These are phyloP conservation scores for Sugiyamaella smithiae DNA, from an alignment of 805 yeast genomes.

Conservation along the genomic window DNA sequence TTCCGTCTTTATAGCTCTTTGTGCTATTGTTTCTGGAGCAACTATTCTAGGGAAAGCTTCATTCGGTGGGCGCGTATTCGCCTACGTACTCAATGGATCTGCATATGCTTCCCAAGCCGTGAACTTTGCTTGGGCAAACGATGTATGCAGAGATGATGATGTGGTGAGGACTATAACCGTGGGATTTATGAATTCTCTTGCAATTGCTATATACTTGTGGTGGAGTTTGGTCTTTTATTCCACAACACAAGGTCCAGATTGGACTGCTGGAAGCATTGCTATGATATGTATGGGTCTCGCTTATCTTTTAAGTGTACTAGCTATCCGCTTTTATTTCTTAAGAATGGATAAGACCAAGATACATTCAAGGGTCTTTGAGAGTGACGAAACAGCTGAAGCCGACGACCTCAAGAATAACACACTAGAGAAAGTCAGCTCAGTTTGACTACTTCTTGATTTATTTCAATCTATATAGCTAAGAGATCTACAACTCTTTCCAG, in stretches of 20 bases:
- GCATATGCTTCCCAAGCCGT: constrained; percentile 5
- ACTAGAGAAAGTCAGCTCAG: neutral
- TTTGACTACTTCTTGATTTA: neutral
- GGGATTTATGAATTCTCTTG: neutral
- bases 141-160: constrained; percentile 7
- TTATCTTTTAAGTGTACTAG: neutral
- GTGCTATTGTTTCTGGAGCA: constrained; percentile 9
- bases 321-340: neutral
- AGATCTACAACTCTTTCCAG: constrained; percentile 17
- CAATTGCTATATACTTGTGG: neutral
- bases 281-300: neutral
- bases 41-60: constrained; percentile 5
- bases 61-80: constrained; percentile 10
- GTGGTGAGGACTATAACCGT: neutral
- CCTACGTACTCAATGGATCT: constrained; percentile 8
- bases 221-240: neutral
- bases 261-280: constrained; percentile 1
- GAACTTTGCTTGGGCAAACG: constrained; percentile 14
- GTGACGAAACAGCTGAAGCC: neutral
- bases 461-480: no score
- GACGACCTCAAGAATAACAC: neutral
- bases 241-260: neutral
- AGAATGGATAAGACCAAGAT: neutral
- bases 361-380: neutral
- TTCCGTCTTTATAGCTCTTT: neutral